Base-by-base conservation (phyloP, 352 stramenopile species). In the Pythium sp. region DNA sequence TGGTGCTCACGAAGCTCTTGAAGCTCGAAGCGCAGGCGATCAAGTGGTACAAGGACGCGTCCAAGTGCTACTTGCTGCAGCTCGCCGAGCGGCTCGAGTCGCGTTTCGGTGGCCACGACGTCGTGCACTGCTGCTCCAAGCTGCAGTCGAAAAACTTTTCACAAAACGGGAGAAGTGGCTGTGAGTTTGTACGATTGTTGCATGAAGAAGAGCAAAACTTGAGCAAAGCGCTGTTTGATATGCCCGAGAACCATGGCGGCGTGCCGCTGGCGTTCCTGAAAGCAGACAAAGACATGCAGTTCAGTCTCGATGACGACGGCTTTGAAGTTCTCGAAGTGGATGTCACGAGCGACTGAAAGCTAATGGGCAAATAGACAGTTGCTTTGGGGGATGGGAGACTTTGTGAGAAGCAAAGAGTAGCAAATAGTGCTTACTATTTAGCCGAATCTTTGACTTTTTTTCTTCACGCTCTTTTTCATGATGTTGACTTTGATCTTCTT, bases 241-340 rank as follows among this genome's bases (percentile, higher is more conserved):
- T 93, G 81, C 81, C 85, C 2, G 78, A 77, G 5, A 93, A 91
- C 76, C 77, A 91, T 43, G 87, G 87, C 20, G 87, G 87, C 46
- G 82, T 93, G 46, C 86, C 87, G 18, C 55, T 81, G 5, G 80
- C 64, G 64, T 94, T 95, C 62, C 73, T 93, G 18, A 71, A 88
- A 53, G 86, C 82, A 47, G 82, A 93, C 64, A 81, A 91, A 53
- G 76, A 80, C 49, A 88, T 82, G 59, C 78, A 91, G 46, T 94
- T 93, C 70, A 82, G 77, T 77, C 73, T 95, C 22, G 87, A 93
- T 43, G 81, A 93, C 53, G 86, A 94, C 60, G 86, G 86, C 34
- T 95, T 95, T 64, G 87, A 95, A 75, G 84, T 93, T 9, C 18
- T 72, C 18, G 67, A 72, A 14, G 32, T 91, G 12, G 81, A 90